Base-by-base conservation (phyloP, 2,329 filamentous ascomycete species). In the Xylaria sp. region DNA sequence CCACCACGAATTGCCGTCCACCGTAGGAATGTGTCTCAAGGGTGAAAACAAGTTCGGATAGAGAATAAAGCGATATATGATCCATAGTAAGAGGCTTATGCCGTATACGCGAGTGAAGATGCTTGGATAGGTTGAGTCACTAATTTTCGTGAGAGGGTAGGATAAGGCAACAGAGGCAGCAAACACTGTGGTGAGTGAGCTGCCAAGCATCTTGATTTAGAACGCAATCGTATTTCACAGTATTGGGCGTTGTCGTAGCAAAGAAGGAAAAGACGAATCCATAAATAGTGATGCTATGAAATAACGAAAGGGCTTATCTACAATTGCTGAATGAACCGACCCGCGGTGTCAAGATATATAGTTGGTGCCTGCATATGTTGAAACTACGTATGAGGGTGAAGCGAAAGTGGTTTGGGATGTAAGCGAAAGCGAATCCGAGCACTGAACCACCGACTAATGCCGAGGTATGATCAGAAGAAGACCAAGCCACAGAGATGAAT, bases 1-100 rank as follows among this genome's bases (percentile, higher is more conserved):
- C 70, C 70, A 72, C 70, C 70, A 72, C 9, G 60, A 23, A 12
- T 60, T 29, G n/a, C 50, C 65, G n/a, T 72, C 70, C 2, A 72
- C 70, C 0, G 70, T 70, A 10, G 70, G 70, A 35, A 72, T 21
- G 16, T 70, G 68, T 16, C 70, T 72, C 25, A 72, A 55, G 32
- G 70, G 70, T 9, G 70, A 72, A 16, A 72, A 59, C n/a, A 72
- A 9, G 42, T 72, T 72, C 2, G 70, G 70, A 25, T 72, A 72
- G 16, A 72, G 60, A 13, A 70, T 16, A 16, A 51, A 68, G 18
- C 44, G 27, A 58, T 70, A 66, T 21, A 65, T 3, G 12, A 25
- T 58, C 70, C 70, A 70, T 42, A 65, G 25, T 5, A 65, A 23
- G 18, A 72, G 47, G 27, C 51, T 57, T 51, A 40, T 16, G 21